Evolutionary conservation across 495 filamentous ascomycete species (phyloP).

Genomic region (Aspergillus saccharolyticus): DNA sequence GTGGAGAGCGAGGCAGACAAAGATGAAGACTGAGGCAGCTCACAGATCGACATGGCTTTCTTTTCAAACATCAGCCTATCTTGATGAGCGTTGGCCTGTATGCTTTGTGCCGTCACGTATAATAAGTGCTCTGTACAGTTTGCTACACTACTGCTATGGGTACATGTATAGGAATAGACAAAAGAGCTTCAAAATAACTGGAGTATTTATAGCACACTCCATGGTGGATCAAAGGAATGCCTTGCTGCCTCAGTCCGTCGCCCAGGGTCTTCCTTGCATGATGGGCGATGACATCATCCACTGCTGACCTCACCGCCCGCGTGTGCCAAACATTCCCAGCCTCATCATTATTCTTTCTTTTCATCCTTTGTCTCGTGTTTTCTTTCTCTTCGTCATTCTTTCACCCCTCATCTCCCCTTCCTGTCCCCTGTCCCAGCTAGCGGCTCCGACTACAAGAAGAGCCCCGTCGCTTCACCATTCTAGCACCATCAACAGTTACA

Average conservation of each 20-base stretch:
- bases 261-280: not conserved
- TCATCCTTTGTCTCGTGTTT: not conserved
- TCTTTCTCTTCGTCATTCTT: not conserved
- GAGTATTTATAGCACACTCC: no score
- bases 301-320: not conserved
- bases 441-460: constrained; percentile 2
- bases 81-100: not conserved
- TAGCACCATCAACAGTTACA: not conserved
- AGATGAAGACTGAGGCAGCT: constrained; percentile 19
- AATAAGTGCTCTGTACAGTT: not conserved
- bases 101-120: not conserved
- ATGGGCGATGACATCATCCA: constrained; percentile 2
- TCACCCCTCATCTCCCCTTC: not conserved
- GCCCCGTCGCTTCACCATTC: not conserved
- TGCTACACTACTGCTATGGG: not conserved
- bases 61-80: not conserved
- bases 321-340: not conserved
- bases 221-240: not conserved
- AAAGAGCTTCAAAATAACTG: no score
- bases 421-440: not conserved
- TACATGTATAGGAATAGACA: not conserved
- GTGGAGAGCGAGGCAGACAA: constrained; percentile 30
- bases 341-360: not conserved
- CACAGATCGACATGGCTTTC: not conserved
- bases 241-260: not conserved